Percentiles rank a stretch among this genome's conserved stretches.
phyloP scores from a whole-genome alignment of 192 early-diverging fungal species.

The Diversispora eburnea region DNA sequence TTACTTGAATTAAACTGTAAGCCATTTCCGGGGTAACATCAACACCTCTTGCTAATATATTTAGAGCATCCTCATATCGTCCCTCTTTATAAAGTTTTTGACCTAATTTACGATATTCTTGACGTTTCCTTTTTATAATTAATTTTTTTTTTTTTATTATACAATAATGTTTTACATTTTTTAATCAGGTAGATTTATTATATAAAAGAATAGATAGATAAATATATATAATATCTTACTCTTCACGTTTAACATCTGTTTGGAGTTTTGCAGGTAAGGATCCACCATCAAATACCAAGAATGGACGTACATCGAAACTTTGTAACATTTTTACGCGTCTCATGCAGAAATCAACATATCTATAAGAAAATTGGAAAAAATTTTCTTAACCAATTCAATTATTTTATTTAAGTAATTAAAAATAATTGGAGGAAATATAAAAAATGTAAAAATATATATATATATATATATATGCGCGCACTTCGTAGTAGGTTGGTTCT shows the following conservation, averaged over 20 bases:
- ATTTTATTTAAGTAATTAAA: background rate
- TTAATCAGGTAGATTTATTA: background rate
- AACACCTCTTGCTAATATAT: slow-evolving; percentile 69
- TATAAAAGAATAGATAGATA: background rate
- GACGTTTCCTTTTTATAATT: slow-evolving; percentile 43
- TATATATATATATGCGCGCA: too few relatives aligned
- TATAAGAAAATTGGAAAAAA: slow-evolving; percentile 31
- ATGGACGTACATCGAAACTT: slow-evolving; percentile 65
- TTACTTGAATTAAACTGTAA: slow-evolving; percentile 66
- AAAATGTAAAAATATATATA: too few relatives aligned
- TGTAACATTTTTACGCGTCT: slow-evolving; percentile 68
- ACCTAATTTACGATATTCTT: slow-evolving; percentile 55
- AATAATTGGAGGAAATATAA: background rate
- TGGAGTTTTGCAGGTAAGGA: slow-evolving; percentile 74
- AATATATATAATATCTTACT: slow-evolving; percentile 39
- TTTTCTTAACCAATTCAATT: background rate
- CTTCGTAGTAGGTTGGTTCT: slow-evolving; percentile 66
- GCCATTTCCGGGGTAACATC: slow-evolving; percentile 89
- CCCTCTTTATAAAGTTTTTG: slow-evolving; percentile 52
- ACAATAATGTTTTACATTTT: too few relatives aligned
- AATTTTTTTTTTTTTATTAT: background rate
- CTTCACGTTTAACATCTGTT: slow-evolving; percentile 66
- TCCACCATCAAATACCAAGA: slow-evolving; percentile 96
- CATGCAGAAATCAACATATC: slow-evolving; percentile 85
- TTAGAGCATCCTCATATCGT: slow-evolving; percentile 61